phyloP scores from a whole-genome alignment of 1,284 basidiomycete species.

The Gastroboletus turbinatus region DNA sequence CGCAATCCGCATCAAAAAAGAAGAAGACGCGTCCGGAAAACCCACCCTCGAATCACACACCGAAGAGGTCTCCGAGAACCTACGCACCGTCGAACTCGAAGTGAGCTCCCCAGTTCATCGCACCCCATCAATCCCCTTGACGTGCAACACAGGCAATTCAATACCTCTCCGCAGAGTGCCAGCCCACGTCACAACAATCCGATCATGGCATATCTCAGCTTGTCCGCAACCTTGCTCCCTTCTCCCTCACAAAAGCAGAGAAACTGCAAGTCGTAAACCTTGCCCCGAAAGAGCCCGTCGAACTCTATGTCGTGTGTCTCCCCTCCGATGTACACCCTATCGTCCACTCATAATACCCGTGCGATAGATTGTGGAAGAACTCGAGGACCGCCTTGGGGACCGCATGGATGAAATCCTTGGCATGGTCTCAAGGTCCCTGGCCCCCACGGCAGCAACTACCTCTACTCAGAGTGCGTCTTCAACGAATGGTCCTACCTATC shows the following conservation, averaged over 20 bases:
- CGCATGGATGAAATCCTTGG: constrained; percentile 70
- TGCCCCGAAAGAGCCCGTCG: constrained; percentile 78
- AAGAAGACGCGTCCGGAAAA: constrained; percentile 52
- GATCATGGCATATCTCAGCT: constrained; percentile 65
- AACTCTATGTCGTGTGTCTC: constrained; percentile 82
- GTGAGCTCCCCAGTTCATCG: constrained; percentile 43
- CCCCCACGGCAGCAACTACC: constrained; percentile 19
- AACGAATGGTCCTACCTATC: constrained; percentile 4
- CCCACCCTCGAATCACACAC: constrained; percentile 37
- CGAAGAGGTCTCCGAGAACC: constrained; percentile 70
- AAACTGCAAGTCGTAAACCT: constrained; percentile 90
- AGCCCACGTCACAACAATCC: constrained; percentile 70
- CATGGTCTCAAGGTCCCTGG: constrained; percentile 56
- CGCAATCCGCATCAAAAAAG: constrained; percentile 67
- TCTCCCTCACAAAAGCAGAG: constrained; percentile 85
- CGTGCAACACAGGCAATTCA: constrained; percentile 63
- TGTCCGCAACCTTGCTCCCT: constrained; percentile 64
- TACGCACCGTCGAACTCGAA: constrained; percentile 88
- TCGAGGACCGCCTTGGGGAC: constrained; percentile 77
- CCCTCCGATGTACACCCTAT: background rate
- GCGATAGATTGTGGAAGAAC: constrained; percentile 82
- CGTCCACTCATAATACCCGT: background rate
- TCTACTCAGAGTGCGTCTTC: constrained; percentile 1
- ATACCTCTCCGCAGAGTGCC: constrained; percentile 74
- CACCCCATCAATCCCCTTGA: background rate